Percentiles rank a stretch among this genome's conserved stretches.
phyloP scores from a whole-genome alignment of 148 eudicot genomes.

The Hydrangea macrophylla region DNA sequence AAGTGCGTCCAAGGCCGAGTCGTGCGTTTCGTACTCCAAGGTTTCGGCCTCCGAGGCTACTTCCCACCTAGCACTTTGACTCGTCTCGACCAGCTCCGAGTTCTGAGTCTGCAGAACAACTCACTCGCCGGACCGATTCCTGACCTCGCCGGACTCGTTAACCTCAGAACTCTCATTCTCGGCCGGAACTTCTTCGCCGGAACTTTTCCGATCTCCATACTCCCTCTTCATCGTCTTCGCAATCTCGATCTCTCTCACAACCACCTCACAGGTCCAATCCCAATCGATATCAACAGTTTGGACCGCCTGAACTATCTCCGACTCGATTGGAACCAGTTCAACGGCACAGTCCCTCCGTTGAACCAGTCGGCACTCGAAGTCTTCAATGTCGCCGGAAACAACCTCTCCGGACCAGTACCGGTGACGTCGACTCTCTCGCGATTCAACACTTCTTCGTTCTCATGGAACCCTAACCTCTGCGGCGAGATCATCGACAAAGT shows the following conservation, averaged over 20 bases:
- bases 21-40: conserved; percentile 22
- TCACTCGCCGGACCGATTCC: conserved; percentile 63
- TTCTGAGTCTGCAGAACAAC: conserved; percentile 55
- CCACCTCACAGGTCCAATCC: conserved; percentile 43
- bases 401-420: conserved; percentile 48
- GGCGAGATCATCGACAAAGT: conserved; percentile 39
- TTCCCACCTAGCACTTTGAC: conserved; percentile 39
- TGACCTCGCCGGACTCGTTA: conserved; percentile 36
- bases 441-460: conserved; percentile 33
- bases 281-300: conserved; percentile 23
- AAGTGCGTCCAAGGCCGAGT: conserved; percentile 30
- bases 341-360: conserved; percentile 42
- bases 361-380: conserved; percentile 35
- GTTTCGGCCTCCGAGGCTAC: conserved; percentile 33
- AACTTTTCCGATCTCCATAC: conserved; percentile 31
- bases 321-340: conserved; percentile 50
- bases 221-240: conserved; percentile 41
- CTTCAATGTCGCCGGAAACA: conserved; percentile 55
- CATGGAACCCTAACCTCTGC: conserved; percentile 29
- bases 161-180: conserved; percentile 54
- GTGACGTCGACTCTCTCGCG: conserved; percentile 29
- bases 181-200: conserved; percentile 48
- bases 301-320: conserved; percentile 38
- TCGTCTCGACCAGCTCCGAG: conserved; percentile 52
- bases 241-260: conserved; percentile 50